Percentiles rank a stretch among this genome's conserved stretches.
Conservation (phyloP, 2,329 filamentous ascomycete genomes). For the Penicillium sp. region DNA sequence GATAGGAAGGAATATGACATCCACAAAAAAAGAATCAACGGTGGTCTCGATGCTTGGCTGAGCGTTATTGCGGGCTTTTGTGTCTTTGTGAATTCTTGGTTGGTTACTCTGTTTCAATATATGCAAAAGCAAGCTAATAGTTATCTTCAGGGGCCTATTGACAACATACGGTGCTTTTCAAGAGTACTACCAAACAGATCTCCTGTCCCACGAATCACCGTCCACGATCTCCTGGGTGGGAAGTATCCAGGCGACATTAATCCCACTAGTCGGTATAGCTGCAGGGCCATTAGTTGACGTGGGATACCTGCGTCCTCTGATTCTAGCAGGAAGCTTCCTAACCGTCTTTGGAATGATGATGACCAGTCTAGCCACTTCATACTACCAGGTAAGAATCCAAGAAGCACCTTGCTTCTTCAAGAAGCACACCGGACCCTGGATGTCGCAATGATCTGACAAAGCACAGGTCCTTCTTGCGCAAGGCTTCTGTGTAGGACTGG, state of each 20-base stretch:
- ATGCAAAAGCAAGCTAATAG: conserved; percentile 3
- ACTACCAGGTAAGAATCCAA: conserved; percentile 33
- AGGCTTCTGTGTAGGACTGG: conserved; percentile 33
- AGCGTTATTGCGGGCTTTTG: conserved; percentile 31
- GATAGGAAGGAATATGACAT: conserved; percentile 4
- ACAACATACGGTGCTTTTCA: conserved; percentile 50
- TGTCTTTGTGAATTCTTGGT: conserved; percentile 37
- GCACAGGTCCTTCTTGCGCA: conserved; percentile 48
- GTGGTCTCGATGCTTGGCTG: conserved; percentile 31
- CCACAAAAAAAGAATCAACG: conserved; percentile 19
- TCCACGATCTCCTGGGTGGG: conserved; percentile 51
- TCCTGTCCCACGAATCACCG: conserved; percentile 35
- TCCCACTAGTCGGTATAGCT: conserved; percentile 47
- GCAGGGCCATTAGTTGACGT: conserved; percentile 51
- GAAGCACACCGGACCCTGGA: neutral
- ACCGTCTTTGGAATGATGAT: conserved; percentile 36
- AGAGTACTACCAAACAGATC: conserved; percentile 44
- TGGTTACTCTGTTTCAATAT: neutral
- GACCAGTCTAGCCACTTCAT: conserved; percentile 28
- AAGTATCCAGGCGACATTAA: conserved; percentile 46
- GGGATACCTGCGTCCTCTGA: conserved; percentile 42
- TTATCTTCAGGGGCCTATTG: conserved; percentile 37
- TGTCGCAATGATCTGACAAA: no score
- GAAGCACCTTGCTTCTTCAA: no score
- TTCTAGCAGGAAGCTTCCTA: conserved; percentile 41